Evolutionary conservation across 805 yeast species (phyloP), one percentile per base, ranked within the genome.

Genomic region (Candida ascalaphidarum): DNA sequence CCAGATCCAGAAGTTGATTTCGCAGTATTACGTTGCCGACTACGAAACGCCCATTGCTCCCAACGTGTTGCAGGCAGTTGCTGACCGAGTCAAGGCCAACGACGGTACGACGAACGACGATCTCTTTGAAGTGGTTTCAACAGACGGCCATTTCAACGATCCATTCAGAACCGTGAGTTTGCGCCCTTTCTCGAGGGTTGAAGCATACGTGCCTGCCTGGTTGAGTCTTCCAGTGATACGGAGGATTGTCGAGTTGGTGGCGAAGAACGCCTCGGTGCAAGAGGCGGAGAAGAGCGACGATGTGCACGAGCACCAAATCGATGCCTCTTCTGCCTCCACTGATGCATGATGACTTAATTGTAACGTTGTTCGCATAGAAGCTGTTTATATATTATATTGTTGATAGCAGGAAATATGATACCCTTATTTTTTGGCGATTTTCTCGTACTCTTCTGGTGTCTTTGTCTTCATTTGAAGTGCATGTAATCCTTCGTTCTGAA

Each of bases 191-290:
- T 67, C 81, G 48, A 63, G 82, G 49, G 78, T 80, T 43, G 85
- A 83, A 61, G 86, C 94, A 11, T 92, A 88, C 49, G 89, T 92
- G 37, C 98, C 98, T 22, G 88, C 94, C 1, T 83, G 94, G 83
- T 65, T 92, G 58, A 82, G 80, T 42, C 74, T 88, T 39, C 97
- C 97, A 24, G 78, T 74, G 22, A 78, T 94, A 21, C 81, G 94
- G 62, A 71, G 92, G 55, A 76, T 92, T 26, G 83, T 88, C 22
- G 96, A 88, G 52, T 65, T 92, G 43, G 89, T 81, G 26, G 83
- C 94, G 9, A 79, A 76, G 56, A 81, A 80, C 48, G 94, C 89
- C 11, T 67, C 81, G 14, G 83, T 68, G 10, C 84, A 76, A 51
- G 82, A 77, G 36, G 48, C 50, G 6, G 36, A 29, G 14, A 34